These are phyloP conservation scores for Cordyceps javanica DNA, from an alignment of 2,329 filamentous ascomycete genomes.

Conservation along the genomic window DNA sequence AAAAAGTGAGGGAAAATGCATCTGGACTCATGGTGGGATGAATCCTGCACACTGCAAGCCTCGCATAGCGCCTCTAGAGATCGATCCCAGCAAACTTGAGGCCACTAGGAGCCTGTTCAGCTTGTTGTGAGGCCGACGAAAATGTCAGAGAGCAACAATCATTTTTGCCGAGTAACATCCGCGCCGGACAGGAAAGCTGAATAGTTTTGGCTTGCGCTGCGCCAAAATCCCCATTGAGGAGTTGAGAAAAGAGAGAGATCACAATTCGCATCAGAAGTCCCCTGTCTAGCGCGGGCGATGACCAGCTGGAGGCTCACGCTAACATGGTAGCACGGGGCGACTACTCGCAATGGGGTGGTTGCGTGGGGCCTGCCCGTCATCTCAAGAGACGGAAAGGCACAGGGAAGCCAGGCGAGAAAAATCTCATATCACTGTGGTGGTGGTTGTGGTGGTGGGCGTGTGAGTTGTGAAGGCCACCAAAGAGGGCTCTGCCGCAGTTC, in stretches of 20 bases:
- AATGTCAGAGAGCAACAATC: neutral
- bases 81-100: neutral
- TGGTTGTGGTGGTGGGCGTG: too few relatives aligned
- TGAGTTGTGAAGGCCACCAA: too few relatives aligned
- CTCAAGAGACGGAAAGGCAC: neutral
- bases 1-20: neutral
- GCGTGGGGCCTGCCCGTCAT: constrained; percentile 6
- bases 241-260: constrained; percentile 5
- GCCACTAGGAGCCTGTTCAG: neutral
- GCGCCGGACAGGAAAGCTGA: neutral
- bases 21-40: neutral
- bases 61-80: neutral
- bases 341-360: neutral
- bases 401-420: neutral
- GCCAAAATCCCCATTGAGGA: neutral
- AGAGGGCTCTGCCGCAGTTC: too few relatives aligned
- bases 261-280: constrained; percentile 3
- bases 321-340: neutral
- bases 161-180: neutral
- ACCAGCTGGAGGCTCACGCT: neutral
- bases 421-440: too few relatives aligned
- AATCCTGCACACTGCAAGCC: neutral
- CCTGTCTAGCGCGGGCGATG: constrained; percentile 6
- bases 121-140: neutral
- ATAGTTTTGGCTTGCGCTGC: neutral